phyloP scores from a whole-genome alignment of 129 eudicot genomes.

The carrot (Daucus carota) region DH1_v3.0 NC_030381.2:45236001-45236500 shows the following conservation, averaged over 20 bases:
- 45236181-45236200: not conserved
- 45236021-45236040: not conserved
- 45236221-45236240: not conserved
- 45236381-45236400: constrained; percentile 74
- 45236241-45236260: constrained; percentile 29
- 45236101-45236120: not conserved
- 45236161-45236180: not conserved
- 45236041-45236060: not conserved
- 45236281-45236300: constrained; percentile 91
- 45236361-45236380: constrained; percentile 71
- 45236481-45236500: not conserved
- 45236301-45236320: constrained; percentile 84
- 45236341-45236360: constrained; percentile 98
- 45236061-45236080: not conserved
- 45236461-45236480: not conserved
- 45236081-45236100: not conserved
- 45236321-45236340: constrained; percentile 90
- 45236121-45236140: not conserved
- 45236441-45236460: not conserved
- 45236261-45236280: constrained; percentile 97
- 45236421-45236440: not conserved
- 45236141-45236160: not conserved
- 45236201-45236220: not conserved
- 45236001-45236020: not conserved
- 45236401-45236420: constrained; percentile 29